Evolutionary conservation across 768 basidiomycete genomes (phyloP).

Genomic region (Phlegmacium glaucopus): DNA sequence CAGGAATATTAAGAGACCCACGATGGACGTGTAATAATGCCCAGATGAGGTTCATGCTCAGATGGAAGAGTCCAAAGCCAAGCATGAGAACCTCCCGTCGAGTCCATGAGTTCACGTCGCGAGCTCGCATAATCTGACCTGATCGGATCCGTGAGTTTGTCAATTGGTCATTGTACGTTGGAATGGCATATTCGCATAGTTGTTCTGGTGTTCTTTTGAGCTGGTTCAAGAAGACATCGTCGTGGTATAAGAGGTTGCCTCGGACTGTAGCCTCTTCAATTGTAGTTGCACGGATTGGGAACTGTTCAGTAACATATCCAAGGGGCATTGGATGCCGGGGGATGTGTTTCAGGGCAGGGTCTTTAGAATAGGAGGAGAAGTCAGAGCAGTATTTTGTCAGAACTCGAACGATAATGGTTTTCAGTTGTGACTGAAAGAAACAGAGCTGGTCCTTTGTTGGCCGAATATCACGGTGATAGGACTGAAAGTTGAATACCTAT

Average conservation of each 20-base stretch:
- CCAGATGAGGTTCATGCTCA: constrained; percentile 21
- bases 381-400: neutral
- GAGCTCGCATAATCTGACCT: constrained; percentile 1
- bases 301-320: constrained; percentile 18
- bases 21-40: constrained; percentile 18
- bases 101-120: constrained; percentile 13
- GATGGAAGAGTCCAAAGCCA: constrained; percentile 28
- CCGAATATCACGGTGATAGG: constrained; percentile 4
- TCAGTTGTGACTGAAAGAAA: constrained; percentile 1
- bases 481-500: no score
- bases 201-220: constrained; percentile 6
- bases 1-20: constrained; percentile 13
- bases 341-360: constrained; percentile 6
- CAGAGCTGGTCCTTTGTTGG: neutral
- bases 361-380: neutral
- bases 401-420: constrained; percentile 2
- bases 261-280: constrained; percentile 24
- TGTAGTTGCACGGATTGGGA: constrained; percentile 15
- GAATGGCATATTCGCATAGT: constrained; percentile 13
- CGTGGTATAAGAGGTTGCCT: constrained; percentile 19
- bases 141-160: constrained; percentile 18
- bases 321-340: constrained; percentile 13
- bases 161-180: constrained; percentile 17
- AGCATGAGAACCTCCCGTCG: constrained; percentile 19
- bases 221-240: constrained; percentile 18